phyloP scores from a whole-genome alignment of 495 filamentous ascomycete species.

The Bacidia gigantensis region DNA sequence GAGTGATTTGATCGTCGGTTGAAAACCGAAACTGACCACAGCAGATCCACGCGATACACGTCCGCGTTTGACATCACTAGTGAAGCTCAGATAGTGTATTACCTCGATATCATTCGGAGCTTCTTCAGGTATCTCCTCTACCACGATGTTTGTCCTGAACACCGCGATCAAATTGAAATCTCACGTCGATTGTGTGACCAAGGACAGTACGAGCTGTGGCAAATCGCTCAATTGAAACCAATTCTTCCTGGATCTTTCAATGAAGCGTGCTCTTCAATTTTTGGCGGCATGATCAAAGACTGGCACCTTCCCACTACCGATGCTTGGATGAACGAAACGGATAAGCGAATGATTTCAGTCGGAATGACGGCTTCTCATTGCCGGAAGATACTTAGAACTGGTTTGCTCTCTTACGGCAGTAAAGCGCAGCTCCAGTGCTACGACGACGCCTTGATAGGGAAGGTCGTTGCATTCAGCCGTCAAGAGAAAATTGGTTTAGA shows the following conservation, averaged over 20 bases:
- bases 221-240: constrained; percentile 32
- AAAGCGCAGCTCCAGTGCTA: constrained; percentile 27
- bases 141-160: constrained; percentile 78
- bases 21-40: background rate
- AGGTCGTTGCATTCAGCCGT: constrained; percentile 6
- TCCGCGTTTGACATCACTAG: constrained; percentile 30
- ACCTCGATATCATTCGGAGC: constrained; percentile 54
- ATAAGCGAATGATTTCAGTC: constrained; percentile 12
- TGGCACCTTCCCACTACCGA: constrained; percentile 19
- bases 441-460: constrained; percentile 16
- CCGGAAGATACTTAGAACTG: constrained; percentile 30
- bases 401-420: constrained; percentile 29
- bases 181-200: constrained; percentile 55
- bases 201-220: constrained; percentile 52
- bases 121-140: constrained; percentile 79
- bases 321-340: constrained; percentile 25
- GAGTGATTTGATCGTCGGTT: constrained; percentile 15
- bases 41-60: constrained; percentile 35
- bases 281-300: constrained; percentile 35
- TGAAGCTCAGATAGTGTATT: constrained; percentile 36
- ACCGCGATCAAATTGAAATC: constrained; percentile 46
- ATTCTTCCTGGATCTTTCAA: constrained; percentile 66
- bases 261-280: constrained; percentile 44
- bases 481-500: constrained; percentile 42
- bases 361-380: constrained; percentile 29